Conservation (phyloP, 139 green algal species). For the Gonium pectorale region DNA sequence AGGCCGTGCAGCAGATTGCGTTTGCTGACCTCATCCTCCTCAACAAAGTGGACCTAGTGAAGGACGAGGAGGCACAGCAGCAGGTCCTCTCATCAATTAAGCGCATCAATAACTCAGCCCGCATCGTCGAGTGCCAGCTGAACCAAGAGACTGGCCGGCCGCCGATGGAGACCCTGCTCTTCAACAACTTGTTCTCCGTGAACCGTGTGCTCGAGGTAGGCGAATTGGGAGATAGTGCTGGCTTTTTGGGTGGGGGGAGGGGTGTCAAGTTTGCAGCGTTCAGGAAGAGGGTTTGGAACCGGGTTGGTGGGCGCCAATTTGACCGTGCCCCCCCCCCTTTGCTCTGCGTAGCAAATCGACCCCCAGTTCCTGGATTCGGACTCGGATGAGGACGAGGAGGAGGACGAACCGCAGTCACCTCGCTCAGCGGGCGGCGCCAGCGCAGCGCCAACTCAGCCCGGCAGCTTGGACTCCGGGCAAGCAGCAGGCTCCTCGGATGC, state of each 20-base stretch:
- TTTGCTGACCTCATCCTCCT: conserved; percentile 92
- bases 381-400: conserved; percentile 30
- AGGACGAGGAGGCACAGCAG: conserved; percentile 55
- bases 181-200: conserved; percentile 82
- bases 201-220: conserved; percentile 69
- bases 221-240: too few relatives aligned
- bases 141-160: conserved; percentile 57
- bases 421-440: too few relatives aligned
- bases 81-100: conserved; percentile 60
- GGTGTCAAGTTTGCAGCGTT: too few relatives aligned
- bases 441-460: too few relatives aligned
- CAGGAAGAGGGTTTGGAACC: too few relatives aligned
- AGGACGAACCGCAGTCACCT: conserved; percentile 15
- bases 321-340: too few relatives aligned
- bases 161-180: conserved; percentile 66
- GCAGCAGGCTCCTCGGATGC: too few relatives aligned
- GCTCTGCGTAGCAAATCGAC: conserved; percentile 66
- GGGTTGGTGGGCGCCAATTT: too few relatives aligned
- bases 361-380: conserved; percentile 80
- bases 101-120: conserved; percentile 80
- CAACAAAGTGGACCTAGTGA: conserved; percentile 89
- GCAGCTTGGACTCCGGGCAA: too few relatives aligned
- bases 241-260: too few relatives aligned
- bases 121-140: conserved; percentile 77
- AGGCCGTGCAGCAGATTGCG: conserved; percentile 84